These are phyloP conservation scores for Tuber indicum DNA, from an alignment of 495 filamentous ascomycete species.

Conservation along the genomic window DNA sequence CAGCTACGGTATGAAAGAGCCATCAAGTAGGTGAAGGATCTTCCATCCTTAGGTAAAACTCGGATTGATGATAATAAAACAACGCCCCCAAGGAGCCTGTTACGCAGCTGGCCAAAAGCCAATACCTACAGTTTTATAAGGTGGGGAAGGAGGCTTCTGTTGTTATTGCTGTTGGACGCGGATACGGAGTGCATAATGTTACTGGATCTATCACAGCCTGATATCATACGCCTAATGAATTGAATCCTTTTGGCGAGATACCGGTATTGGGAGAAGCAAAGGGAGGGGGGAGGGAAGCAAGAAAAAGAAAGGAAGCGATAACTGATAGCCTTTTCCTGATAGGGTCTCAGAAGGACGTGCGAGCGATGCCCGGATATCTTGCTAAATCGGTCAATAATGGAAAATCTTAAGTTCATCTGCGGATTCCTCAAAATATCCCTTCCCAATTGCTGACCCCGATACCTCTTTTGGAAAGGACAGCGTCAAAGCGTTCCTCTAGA, in stretches of 20 bases:
- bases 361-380: not conserved
- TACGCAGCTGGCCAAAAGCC: not conserved
- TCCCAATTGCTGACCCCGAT: not conserved
- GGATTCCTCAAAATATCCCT: conserved; percentile 4
- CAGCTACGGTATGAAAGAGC: not conserved
- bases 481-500: not conserved
- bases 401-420: not conserved
- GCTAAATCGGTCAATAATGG: not conserved
- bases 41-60: not conserved
- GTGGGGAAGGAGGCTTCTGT: not conserved
- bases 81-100: not conserved
- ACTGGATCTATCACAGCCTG: not conserved
- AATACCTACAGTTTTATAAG: not conserved
- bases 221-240: not conserved
- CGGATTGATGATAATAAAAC: not conserved
- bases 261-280: not conserved
- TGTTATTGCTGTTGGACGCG: not conserved
- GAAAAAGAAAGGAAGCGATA: conserved; percentile 4
- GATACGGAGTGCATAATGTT: not conserved
- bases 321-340: not conserved
- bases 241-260: not conserved
- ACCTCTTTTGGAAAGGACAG: not conserved
- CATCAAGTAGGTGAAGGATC: not conserved
- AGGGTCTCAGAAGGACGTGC: not conserved
- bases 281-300: not conserved